Evolutionary conservation across 2,329 filamentous ascomycete species (phyloP).

Genomic region (Plenodomus tracheiphilus): DNA sequence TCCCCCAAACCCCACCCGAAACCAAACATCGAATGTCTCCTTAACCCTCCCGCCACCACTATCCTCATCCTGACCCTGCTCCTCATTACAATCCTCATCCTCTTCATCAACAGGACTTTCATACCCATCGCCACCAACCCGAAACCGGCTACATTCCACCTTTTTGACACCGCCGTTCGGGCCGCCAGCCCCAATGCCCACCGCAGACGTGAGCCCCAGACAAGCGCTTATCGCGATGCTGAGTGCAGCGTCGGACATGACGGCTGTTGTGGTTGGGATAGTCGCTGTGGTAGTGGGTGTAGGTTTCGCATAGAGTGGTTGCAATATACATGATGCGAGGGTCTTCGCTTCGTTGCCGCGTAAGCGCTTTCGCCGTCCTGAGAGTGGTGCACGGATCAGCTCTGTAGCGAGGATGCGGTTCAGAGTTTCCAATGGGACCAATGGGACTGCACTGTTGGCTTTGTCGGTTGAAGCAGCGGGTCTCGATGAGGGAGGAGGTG

Average conservation of each 20-base stretch:
- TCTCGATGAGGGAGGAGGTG: constrained; percentile 12
- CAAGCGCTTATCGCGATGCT: constrained; percentile 49
- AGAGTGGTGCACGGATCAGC: constrained; percentile 51
- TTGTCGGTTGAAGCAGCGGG: constrained; percentile 12
- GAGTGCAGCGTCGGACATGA: constrained; percentile 42
- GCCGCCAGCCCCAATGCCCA: constrained; percentile 44
- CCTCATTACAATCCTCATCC: constrained; percentile 34
- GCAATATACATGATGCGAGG: constrained; percentile 50
- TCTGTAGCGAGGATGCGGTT: constrained; percentile 53
- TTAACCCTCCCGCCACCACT: constrained; percentile 17
- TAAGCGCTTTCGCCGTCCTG: constrained; percentile 47
- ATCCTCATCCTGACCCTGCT: constrained; percentile 5
- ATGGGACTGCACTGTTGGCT: constrained; percentile 9
- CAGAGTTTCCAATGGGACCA: constrained; percentile 45
- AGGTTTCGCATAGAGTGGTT: constrained; percentile 40
- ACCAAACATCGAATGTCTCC: constrained; percentile 51
- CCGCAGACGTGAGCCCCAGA: constrained; percentile 39
- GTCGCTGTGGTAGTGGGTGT: constrained; percentile 12
- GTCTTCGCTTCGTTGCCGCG: constrained; percentile 52
- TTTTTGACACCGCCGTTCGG: constrained; percentile 41
- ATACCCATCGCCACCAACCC: constrained; percentile 46
- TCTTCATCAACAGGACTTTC: constrained; percentile 48
- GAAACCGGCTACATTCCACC: constrained; percentile 48
- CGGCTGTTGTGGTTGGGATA: constrained; percentile 5
- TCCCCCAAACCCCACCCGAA: constrained; percentile 47